Evolutionary conservation across 2,329 filamentous ascomycete genomes (phyloP).

Genomic region (Huntiella bhutanensis): DNA sequence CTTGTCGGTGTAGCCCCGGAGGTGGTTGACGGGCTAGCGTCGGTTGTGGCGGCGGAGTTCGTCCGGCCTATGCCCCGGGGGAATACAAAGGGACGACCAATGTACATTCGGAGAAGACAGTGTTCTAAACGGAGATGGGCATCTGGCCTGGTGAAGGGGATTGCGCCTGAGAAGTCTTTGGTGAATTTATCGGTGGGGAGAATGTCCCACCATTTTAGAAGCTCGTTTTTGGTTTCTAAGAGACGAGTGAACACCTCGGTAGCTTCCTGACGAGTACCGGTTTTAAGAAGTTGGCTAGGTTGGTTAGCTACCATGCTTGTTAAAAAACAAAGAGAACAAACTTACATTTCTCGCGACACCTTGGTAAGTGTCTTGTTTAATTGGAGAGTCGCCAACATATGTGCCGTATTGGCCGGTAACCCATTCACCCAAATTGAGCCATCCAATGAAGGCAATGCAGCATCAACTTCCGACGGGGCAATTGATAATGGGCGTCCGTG

Average conservation of each 20-base stretch:
- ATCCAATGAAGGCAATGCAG: conserved; percentile 29
- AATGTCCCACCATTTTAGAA: conserved; percentile 22
- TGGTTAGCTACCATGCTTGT: conserved; percentile 3
- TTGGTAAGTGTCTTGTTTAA: conserved; percentile 20
- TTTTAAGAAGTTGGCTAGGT: conserved; percentile 19
- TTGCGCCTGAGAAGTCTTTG: conserved; percentile 17
- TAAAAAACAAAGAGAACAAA: neutral
- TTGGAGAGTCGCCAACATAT: conserved; percentile 26
- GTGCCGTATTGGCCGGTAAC: conserved; percentile 24
- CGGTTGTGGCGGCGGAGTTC: neutral
- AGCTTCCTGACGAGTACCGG: conserved; percentile 17
- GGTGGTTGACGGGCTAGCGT: conserved; percentile 4
- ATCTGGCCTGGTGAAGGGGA: conserved; percentile 25
- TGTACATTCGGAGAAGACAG: conserved; percentile 32
- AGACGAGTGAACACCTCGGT: conserved; percentile 19
- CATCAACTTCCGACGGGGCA: conserved; percentile 32
- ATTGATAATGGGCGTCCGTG: conserved; percentile 37
- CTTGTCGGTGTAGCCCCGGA: conserved; percentile 12
- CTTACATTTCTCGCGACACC: conserved; percentile 23
- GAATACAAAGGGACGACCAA: conserved; percentile 34
- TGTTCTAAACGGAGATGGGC: conserved; percentile 34
- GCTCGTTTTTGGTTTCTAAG: conserved; percentile 20
- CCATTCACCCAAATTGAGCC: conserved; percentile 23
- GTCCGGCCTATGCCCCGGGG: conserved; percentile 13
- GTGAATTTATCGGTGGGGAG: conserved; percentile 18